Percentiles rank a stretch among this genome's conserved stretches.
phyloP scores from a whole-genome alignment of 805 yeast genomes.

The Kuraishia molischiana region DNA sequence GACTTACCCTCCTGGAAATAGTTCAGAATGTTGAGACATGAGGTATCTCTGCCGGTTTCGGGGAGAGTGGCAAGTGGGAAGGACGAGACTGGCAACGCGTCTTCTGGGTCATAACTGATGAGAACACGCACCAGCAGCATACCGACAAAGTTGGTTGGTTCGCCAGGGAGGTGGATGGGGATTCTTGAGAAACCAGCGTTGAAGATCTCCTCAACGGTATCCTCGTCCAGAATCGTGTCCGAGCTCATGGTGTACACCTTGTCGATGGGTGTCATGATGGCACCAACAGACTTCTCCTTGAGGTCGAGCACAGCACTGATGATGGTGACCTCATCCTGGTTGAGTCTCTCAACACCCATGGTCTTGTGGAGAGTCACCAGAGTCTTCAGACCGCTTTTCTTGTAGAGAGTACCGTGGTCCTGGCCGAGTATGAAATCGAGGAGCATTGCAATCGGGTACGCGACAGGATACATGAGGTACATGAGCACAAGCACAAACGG shows the following conservation, averaged over 20 bases:
- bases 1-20: slow-evolving; percentile 97
- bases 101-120: slow-evolving; percentile 95
- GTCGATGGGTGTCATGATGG: slow-evolving; percentile 90
- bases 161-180: slow-evolving; percentile 86
- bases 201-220: slow-evolving; percentile 78
- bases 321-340: slow-evolving; percentile 93
- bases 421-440: slow-evolving; percentile 83
- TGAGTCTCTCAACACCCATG: slow-evolving; percentile 90
- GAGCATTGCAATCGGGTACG: slow-evolving; percentile 79
- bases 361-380: slow-evolving; percentile 87
- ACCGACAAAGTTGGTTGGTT: slow-evolving; percentile 86
- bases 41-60: slow-evolving; percentile 84
- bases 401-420: slow-evolving; percentile 93
- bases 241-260: slow-evolving; percentile 85
- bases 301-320: slow-evolving; percentile 89
- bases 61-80: slow-evolving; percentile 96
- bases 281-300: slow-evolving; percentile 79
- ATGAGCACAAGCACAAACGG: slow-evolving; percentile 80
- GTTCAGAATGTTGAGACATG: slow-evolving; percentile 87
- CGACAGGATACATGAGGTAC: slow-evolving; percentile 87
- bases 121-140: slow-evolving; percentile 89
- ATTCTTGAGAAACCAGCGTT: slow-evolving; percentile 93
- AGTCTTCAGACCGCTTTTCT: slow-evolving; percentile 87
- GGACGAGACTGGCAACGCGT: slow-evolving; percentile 81
- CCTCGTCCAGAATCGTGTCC: slow-evolving; percentile 74